Conservation (phyloP, 73 alveolate species). For the Diophrys sp. region DNA sequence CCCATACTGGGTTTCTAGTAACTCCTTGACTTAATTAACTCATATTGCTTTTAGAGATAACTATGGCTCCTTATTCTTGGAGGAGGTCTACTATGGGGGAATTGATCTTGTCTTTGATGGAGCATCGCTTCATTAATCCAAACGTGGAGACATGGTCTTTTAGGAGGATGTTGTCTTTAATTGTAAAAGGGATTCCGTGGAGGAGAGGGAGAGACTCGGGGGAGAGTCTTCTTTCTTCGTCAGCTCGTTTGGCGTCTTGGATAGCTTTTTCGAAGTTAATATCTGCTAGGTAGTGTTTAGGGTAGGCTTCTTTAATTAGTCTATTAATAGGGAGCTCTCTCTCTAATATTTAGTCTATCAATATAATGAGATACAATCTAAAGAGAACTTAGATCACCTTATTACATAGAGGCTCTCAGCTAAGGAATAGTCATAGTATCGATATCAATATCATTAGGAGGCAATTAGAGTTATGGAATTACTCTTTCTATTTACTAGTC, state of each 20-base stretch:
- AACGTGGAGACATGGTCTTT: constrained; percentile 7
- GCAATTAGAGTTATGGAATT: not conserved
- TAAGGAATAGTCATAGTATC: too few relatives aligned
- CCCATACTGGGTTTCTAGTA: constrained; percentile 54
- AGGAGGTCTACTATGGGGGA: constrained; percentile 42
- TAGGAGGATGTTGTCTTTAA: not conserved
- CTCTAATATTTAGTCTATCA: too few relatives aligned
- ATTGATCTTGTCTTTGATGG: constrained; percentile 29
- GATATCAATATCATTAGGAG: not conserved
- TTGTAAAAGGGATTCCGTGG: not conserved
- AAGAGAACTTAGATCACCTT: not conserved
- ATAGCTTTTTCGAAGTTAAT: not conserved
- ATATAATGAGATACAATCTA: not conserved
- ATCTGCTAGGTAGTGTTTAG: not conserved
- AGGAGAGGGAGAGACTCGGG: not conserved
- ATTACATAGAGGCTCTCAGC: not conserved
- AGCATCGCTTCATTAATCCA: constrained; percentile 30
- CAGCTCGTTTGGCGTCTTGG: not conserved
- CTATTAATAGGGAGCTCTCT: too few relatives aligned
- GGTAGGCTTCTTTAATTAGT: not conserved
- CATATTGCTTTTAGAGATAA: constrained; percentile 57
- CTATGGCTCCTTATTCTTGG: constrained; percentile 62
- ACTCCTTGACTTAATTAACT: constrained; percentile 48
- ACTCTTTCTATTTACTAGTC: not conserved
- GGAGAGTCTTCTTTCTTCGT: not conserved